Base-by-base conservation (phyloP, 2,329 filamentous ascomycete species). In the Aspergillus hiratsukae region DNA sequence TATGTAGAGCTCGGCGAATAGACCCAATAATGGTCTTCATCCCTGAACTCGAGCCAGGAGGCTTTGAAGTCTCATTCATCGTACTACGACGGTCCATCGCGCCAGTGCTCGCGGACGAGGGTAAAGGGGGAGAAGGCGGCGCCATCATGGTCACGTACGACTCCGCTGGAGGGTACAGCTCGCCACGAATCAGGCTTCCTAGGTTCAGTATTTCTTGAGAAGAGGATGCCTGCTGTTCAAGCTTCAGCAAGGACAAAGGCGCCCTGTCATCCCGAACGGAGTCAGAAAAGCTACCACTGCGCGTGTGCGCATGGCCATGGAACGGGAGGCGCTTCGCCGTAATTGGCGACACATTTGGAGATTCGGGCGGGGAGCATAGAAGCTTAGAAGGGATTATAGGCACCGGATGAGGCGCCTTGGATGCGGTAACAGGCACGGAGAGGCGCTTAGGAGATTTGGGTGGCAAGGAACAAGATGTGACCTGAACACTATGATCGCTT, bases 21-120 rank as follows among this genome's bases (percentile, higher is more conserved):
- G 89, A 93, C 6, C 91, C 89, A 51, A 99, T 81, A 0, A 97
- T 82, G 64, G 87, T 94, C 72, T 87, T 92, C 81, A 97, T 90
- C 2, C 89, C 90, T 31, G 88, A 87, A 25, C 64, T 67, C 8
- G 71, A 63, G 29, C 64, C 51, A 41, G 65, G 59, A 7, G 64
- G 58, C 51, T 70, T 74, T 5, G 64, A 50, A 28, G 60, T 60
- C 7, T 61, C 63, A 19, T 72, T 67, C 3, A 64, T 61, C 31
- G 65, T 70, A 49, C 69, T 72, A 48, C 68, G 69, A 37, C 67
- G 66, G 57, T 70, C 66, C 17, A 59, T 31, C 9, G 58, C 64
- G 21, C 61, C 54, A 51, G 63, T 60, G 9, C 62, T 65, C 6
- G 65, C 61, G 21, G 68, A 66, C 27, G 68, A 59, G n/a, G 69